Evolutionary conservation across 2,329 filamentous ascomycete species (phyloP), one percentile per base, ranked within the genome.

Genomic region (Byssoonygena ceratinophila): DNA sequence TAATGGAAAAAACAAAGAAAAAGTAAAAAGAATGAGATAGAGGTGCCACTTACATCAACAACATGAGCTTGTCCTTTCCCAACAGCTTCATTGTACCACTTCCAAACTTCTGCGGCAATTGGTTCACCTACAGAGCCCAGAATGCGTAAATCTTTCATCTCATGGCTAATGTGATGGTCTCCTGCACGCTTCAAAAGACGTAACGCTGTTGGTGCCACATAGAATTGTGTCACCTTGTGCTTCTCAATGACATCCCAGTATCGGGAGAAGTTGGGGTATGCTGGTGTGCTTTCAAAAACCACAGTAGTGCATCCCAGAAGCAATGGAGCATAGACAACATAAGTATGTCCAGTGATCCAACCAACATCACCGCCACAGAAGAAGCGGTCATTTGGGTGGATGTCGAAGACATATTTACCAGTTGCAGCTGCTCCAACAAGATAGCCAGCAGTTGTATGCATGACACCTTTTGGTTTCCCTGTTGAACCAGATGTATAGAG

Each of bases 171-270:
- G 66, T 92, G 87, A 66, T 97, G 80, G 67, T 97, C 84, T 55
- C 92, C 92, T 27, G 92, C 92, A 60, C 92, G 87, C 81, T 98
- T 98, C 63, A 98, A 77, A 62, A 98, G 72, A 61, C 92, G 82
- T 69, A 98, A 76, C 9, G 92, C 92, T 22, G 92, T 98, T 20
- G 92, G 92, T 1, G 92, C 92, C 56, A 97, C 92, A 68, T 98
- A 98, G 76, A 98, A 98, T 64, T 98, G 92, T 18, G 90, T 96
- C 59, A 98, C 86, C 59, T 86, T 79, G 75, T 98, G 85, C 76
- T 94, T 88, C 62, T 90, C 87, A 68, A 97, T 91, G 50, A 97
- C 92, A 60, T 97, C 90, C 92, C 92, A 98, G 76, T 98, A 98
- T 61, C 92, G 82, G 53, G 91, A 96, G 76, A 96, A 98, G 76